Conservation (phyloP, 176 grass and related monocot species). For the Eragrostis nindensis region DNA sequence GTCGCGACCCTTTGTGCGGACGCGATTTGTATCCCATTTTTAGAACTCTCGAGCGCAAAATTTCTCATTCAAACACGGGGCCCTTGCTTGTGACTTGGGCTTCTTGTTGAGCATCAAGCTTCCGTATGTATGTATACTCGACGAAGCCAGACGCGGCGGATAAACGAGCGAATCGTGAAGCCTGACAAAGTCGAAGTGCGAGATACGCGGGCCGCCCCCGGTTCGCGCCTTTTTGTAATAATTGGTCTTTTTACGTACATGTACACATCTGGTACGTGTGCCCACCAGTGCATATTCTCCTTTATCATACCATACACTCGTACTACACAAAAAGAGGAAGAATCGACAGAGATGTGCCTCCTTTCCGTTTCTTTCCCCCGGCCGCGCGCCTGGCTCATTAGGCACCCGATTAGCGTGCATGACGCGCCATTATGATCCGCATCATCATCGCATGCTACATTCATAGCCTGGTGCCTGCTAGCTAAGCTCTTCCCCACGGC, state of each 20-base stretch:
- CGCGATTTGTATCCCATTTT: background rate
- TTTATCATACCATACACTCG: background rate
- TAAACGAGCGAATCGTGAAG: background rate
- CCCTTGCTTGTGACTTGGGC: too few relatives aligned
- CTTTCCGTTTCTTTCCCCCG: background rate
- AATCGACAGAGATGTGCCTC: background rate
- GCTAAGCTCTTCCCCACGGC: conserved; percentile 35
- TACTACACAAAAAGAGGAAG: too few relatives aligned
- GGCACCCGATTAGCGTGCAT: conserved; percentile 20
- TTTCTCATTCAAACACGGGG: too few relatives aligned
- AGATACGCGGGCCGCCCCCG: too few relatives aligned
- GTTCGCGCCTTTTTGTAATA: too few relatives aligned
- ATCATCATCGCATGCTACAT: background rate
- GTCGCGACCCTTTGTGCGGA: background rate
- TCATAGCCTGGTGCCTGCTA: too few relatives aligned
- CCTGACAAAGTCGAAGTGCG: background rate
- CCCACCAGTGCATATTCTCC: background rate
- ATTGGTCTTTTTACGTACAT: background rate
- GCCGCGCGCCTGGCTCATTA: background rate
- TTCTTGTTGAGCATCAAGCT: background rate
- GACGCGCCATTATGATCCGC: conserved; percentile 20
- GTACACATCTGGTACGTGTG: background rate
- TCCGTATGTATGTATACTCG: conserved; percentile 2
- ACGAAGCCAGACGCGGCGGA: background rate
- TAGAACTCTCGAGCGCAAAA: too few relatives aligned